phyloP scores from a whole-genome alignment of 2,329 filamentous ascomycete genomes.

The Fusarium sp. region DNA sequence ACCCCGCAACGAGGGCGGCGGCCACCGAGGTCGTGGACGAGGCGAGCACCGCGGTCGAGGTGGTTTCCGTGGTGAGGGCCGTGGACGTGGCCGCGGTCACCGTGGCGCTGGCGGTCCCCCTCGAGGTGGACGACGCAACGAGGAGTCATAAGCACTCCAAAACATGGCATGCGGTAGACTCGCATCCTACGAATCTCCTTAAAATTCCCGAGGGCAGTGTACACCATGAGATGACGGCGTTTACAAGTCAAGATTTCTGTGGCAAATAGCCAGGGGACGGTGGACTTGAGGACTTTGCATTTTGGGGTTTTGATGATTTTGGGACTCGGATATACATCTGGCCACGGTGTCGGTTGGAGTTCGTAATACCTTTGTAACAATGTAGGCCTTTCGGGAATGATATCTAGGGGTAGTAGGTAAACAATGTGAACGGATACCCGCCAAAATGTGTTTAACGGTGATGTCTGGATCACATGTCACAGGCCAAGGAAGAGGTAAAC shows the following conservation, averaged over 20 bases:
- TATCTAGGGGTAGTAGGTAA: constrained; percentile 43
- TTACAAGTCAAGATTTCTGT: constrained; percentile 51
- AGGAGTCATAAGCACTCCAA: constrained; percentile 56
- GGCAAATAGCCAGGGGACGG: constrained; percentile 47
- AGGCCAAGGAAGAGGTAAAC: background rate
- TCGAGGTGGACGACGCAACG: constrained; percentile 57
- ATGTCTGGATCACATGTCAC: constrained; percentile 27
- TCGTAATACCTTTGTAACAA: constrained; percentile 50
- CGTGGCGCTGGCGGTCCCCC: constrained; percentile 54
- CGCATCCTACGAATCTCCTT: constrained; percentile 50
- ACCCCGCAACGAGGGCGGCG: constrained; percentile 66
- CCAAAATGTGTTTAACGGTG: constrained; percentile 21
- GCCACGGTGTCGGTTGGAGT: constrained; percentile 50
- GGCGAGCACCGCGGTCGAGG: constrained; percentile 68
- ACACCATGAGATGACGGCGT: constrained; percentile 60
- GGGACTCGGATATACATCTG: constrained; percentile 49
- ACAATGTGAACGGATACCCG: constrained; percentile 50
- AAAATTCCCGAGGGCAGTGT: constrained; percentile 54
- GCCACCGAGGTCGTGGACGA: constrained; percentile 61
- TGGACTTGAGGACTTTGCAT: constrained; percentile 48
- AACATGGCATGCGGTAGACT: constrained; percentile 47
- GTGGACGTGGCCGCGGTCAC: constrained; percentile 59
- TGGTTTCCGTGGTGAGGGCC: constrained; percentile 64
- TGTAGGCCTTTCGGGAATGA: constrained; percentile 42
- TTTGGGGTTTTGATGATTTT: constrained; percentile 53